phyloP scores from a whole-genome alignment of 2,329 filamentous ascomycete species.

The Coniella vitis region DNA sequence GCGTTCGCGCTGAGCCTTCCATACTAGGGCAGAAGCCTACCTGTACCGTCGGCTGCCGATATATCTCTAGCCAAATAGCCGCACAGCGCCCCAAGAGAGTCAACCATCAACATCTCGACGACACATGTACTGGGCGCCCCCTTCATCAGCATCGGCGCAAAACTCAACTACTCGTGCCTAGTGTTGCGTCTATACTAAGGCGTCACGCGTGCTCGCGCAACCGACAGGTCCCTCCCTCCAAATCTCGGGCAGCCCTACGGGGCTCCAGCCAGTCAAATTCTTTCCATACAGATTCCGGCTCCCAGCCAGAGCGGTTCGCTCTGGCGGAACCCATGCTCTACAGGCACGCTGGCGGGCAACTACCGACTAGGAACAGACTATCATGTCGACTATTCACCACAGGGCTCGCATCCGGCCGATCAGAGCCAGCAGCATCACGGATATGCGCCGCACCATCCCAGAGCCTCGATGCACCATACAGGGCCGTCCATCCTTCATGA shows the following conservation, averaged over 20 bases:
- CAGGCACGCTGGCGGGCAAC: constrained; percentile 66
- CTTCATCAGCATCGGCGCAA: constrained; percentile 25
- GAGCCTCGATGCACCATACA: constrained; percentile 42
- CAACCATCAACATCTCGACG: constrained; percentile 21
- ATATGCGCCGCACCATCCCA: constrained; percentile 49
- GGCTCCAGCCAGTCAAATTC: constrained; percentile 48
- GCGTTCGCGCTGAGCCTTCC: neutral
- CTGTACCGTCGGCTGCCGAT: constrained; percentile 14
- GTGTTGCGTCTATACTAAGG: constrained; percentile 24
- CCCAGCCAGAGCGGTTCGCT: constrained; percentile 69
- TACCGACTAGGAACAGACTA: constrained; percentile 65
- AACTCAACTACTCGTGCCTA: constrained; percentile 21
- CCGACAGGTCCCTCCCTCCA: constrained; percentile 22
- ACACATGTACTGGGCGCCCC: constrained; percentile 31
- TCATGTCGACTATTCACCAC: constrained; percentile 68
- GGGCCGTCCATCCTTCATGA: constrained; percentile 41
- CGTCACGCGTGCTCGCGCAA: constrained; percentile 25
- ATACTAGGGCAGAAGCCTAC: constrained; percentile 6
- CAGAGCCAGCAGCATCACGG: constrained; percentile 58
- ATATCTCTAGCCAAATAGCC: constrained; percentile 17
- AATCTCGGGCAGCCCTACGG: constrained; percentile 41
- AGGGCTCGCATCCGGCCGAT: constrained; percentile 58
- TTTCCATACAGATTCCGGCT: constrained; percentile 56
- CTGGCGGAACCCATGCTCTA: constrained; percentile 70
- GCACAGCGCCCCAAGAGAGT: neutral